A percentile compares a stretch with the other conserved stretches of the same genome.
These are phyloP conservation scores for Cryptococcus hybrid DNA, from an alignment of 1,284 basidiomycete genomes.

Conservation along the genomic window DNA sequence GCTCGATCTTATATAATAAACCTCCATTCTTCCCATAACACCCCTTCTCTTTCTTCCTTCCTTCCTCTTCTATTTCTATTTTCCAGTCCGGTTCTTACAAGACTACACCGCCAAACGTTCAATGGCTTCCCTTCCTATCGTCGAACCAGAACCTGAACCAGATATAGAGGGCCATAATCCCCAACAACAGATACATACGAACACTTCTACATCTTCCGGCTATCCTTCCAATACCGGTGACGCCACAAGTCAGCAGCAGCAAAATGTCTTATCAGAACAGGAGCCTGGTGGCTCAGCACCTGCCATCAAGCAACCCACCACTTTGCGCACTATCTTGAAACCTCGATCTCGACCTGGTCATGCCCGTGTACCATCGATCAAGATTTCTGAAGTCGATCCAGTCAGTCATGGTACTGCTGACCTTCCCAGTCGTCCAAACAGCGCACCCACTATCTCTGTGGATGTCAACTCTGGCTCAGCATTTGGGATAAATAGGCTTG, in stretches of 20 bases:
- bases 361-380: conserved; percentile 14
- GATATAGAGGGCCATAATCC: conserved; percentile 28
- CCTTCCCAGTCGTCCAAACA: background rate
- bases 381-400: conserved; percentile 3
- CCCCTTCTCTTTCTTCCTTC: background rate
- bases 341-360: conserved; percentile 12
- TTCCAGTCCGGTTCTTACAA: background rate
- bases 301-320: background rate
- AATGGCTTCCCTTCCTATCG: conserved; percentile 20
- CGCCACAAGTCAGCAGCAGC: background rate
- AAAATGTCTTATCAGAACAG: background rate
- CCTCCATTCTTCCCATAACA: background rate
- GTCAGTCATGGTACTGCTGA: background rate
- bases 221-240: background rate
- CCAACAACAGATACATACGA: background rate
- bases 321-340: conserved; percentile 15
- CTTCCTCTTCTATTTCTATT: conserved; percentile 1
- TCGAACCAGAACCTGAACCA: conserved; percentile 26
- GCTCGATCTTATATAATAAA: background rate
- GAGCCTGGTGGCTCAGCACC: background rate
- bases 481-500: conserved; percentile 3
- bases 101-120: conserved; percentile 8
- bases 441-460: background rate
- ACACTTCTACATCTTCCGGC: background rate
- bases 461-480: conserved; percentile 2